Percentiles rank a stretch among this genome's conserved stretches.
phyloP scores from a whole-genome alignment of 1,284 basidiomycete species.

The Sutorius eximius region DNA sequence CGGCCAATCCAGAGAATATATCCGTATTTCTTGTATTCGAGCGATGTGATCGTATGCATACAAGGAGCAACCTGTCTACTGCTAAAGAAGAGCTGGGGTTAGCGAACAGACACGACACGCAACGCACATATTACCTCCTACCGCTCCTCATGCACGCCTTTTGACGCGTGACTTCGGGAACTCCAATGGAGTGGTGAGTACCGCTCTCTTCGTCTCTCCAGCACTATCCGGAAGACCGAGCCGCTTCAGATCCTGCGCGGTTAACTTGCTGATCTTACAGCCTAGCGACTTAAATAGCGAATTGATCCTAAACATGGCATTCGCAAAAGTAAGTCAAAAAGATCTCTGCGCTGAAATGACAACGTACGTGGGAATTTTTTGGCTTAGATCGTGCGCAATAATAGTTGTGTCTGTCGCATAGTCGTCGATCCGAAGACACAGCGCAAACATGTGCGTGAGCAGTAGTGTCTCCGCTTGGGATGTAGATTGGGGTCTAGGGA shows the following conservation, averaged over 20 bases:
- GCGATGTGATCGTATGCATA: neutral
- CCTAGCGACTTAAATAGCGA: constrained; percentile 56
- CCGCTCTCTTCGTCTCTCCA: constrained; percentile 63
- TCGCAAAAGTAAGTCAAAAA: neutral
- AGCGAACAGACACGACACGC: neutral
- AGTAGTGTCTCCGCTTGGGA: constrained; percentile 69
- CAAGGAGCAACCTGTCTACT: neutral
- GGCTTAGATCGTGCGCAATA: constrained; percentile 72
- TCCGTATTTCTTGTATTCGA: constrained; percentile 5
- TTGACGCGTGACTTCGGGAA: constrained; percentile 65
- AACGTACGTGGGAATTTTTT: constrained; percentile 62
- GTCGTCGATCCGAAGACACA: constrained; percentile 77
- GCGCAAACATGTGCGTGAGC: constrained; percentile 74
- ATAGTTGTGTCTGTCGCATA: constrained; percentile 68
- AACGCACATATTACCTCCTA: neutral
- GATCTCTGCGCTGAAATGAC: neutral
- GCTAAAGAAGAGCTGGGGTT: neutral
- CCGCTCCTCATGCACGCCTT: constrained; percentile 15
- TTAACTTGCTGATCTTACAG: constrained; percentile 66
- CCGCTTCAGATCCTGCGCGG: constrained; percentile 61
- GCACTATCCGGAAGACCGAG: constrained; percentile 64
- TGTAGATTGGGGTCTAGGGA: constrained; percentile 62
- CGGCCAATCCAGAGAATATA: neutral
- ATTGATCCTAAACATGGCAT: constrained; percentile 41
- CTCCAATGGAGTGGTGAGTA: constrained; percentile 70